A percentile compares a stretch with the other conserved stretches of the same genome.
Evolutionary conservation across 345 rosid species (phyloP).

Genomic region (Pugionium dolabratum): DNA sequence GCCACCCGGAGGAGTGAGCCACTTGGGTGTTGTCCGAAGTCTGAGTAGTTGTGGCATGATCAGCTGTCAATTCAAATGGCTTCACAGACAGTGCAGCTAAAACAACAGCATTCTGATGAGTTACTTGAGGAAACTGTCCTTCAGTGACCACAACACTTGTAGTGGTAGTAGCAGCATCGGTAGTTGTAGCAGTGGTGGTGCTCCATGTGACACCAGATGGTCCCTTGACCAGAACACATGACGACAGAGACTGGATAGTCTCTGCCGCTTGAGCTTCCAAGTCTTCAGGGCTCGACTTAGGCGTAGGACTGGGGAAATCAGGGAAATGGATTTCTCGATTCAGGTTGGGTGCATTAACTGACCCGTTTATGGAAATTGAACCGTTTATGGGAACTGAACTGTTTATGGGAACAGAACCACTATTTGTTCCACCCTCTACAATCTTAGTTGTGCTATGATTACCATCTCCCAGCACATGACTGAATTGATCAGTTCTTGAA

Average conservation of each 20-base stretch:
- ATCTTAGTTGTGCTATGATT: conserved; percentile 47
- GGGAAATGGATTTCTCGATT: conserved; percentile 51
- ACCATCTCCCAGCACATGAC: conserved; percentile 43
- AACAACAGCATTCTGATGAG: conserved; percentile 58
- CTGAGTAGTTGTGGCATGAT: conserved; percentile 59
- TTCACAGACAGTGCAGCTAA: conserved; percentile 53
- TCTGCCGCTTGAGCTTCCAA: conserved; percentile 48
- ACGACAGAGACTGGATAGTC: conserved; percentile 52
- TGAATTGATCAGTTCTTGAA: conserved; percentile 41
- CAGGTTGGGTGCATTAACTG: conserved; percentile 48
- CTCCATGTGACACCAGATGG: conserved; percentile 73
- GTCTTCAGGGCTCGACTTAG: conserved; percentile 52
- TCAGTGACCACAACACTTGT: conserved; percentile 64
- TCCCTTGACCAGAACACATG: conserved; percentile 53
- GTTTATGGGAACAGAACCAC: conserved; percentile 42
- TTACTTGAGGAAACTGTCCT: conserved; percentile 56
- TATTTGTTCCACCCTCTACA: conserved; percentile 47
- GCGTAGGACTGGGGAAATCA: conserved; percentile 51
- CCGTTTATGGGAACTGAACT: conserved; percentile 39
- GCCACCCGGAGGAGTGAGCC: conserved; percentile 67
- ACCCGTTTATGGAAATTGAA: conserved; percentile 44
- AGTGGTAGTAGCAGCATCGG: conserved; percentile 50
- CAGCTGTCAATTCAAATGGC: conserved; percentile 46
- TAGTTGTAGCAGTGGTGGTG: conserved; percentile 60
- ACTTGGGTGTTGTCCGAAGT: conserved; percentile 61